Evolutionary conservation across 108 stramenopile genomes (phyloP), one percentile per base, ranked within the genome.

Genomic region (Discostella pseudostelligera): DNA sequence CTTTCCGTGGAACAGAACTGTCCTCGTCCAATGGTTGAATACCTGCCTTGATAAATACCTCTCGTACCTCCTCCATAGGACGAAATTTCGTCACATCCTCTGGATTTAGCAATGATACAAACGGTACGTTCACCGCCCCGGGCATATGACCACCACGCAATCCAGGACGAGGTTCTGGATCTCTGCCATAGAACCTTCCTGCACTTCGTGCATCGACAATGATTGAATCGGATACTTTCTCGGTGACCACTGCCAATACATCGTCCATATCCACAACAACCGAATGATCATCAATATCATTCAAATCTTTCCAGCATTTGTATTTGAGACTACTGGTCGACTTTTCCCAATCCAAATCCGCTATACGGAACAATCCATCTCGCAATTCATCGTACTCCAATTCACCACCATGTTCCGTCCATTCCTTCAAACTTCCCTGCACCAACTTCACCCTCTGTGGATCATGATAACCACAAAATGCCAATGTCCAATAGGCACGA

Each of bases 341-440:
- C 11, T 55, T 39, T n/a, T 62, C 37, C 54, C 44, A 65, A 50
- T 63, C 59, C 53, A 69, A 39, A 29, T 79, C 72, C 13, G 39
- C 32, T 39, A 68, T 65, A 13, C 68, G 68, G 46, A 84, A 67
- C 39, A 76, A 42, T 16, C 74, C 64, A 6, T 68, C 58, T n/a
- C 12, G 40, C 16, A 53, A n/a, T 39, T 11, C 13, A 22, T 29
- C 26, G 50, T 14, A 11, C 14, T 89, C 87, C 8, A 86, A 58
- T 5, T 62, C 53, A 8, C 87, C 87, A 19, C 83, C 84, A 44
- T 8, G 16, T 32, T 39, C 48, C n/a, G 74, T 67, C 87, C 87
- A 89, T 49, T 89, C 83, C 17, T 84, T 69, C 37, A 86, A 73
- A 35, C 65, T 72, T 20, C 86, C 88, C 60, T 90, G 84, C 12